A percentile compares a stretch with the other conserved stretches of the same genome.
Conservation (phyloP, 495 filamentous ascomycete species). For the Aspergillus taichungensis region DNA sequence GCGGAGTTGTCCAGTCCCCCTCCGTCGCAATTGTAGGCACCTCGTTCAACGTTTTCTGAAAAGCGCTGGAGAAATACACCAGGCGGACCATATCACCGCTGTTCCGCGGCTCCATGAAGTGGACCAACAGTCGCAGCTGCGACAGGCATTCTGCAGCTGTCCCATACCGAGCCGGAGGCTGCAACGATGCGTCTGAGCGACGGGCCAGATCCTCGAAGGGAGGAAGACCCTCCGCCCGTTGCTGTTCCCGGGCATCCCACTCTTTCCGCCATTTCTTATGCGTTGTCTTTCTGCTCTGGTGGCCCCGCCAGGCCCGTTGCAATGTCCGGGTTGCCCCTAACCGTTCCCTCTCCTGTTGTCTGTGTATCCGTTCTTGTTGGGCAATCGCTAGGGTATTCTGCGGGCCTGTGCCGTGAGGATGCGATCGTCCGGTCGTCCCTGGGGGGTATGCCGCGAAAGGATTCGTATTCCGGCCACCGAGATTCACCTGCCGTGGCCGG, state of each 20-base stretch:
- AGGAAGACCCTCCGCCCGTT: conserved; percentile 10
- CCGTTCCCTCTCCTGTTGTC: conserved; percentile 75
- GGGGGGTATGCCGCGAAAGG: conserved; percentile 55
- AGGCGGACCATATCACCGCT: conserved; percentile 34
- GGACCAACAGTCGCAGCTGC: conserved; percentile 41
- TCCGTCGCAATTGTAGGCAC: conserved; percentile 32
- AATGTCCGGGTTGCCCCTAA: conserved; percentile 65
- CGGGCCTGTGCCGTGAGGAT: conserved; percentile 44
- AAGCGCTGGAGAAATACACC: conserved; percentile 35
- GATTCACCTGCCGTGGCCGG: conserved; percentile 82
- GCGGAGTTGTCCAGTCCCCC: conserved; percentile 38
- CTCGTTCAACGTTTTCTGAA: conserved; percentile 30
- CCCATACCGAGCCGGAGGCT: conserved; percentile 32
- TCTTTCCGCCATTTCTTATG: conserved; percentile 49
- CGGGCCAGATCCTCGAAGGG: conserved; percentile 12
- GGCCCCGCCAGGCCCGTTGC: conserved; percentile 78
- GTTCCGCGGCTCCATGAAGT: conserved; percentile 37
- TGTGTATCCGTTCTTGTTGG: conserved; percentile 68
- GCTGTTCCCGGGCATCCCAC: conserved; percentile 52
- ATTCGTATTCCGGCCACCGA: conserved; percentile 75
- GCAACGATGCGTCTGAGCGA: conserved; percentile 3
- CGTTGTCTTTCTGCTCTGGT: conserved; percentile 52
- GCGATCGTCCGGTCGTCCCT: conserved; percentile 15
- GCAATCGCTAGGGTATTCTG: conserved; percentile 76
- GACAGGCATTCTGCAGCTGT: conserved; percentile 38